Conservation (phyloP, 2,329 filamentous ascomycete species). For the Clarireedia paspali region DNA sequence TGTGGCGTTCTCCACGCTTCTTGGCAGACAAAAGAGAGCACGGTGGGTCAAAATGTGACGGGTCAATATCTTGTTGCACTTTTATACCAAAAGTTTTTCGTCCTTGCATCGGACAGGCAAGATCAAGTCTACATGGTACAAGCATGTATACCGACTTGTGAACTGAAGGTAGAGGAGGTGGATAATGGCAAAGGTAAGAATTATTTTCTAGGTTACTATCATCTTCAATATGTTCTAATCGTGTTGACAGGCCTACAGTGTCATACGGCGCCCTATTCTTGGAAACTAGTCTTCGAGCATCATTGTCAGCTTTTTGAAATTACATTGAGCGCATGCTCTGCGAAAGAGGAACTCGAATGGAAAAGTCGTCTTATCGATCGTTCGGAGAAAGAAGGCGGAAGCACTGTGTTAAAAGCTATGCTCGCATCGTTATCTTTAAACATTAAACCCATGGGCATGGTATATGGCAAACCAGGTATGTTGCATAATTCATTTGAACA, state of each 20-base stretch:
- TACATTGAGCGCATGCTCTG: conserved; percentile 78
- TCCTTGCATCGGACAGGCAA: conserved; percentile 63
- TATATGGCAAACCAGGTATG: conserved; percentile 65
- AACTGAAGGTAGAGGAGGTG: conserved; percentile 59
- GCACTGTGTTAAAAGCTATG: conserved; percentile 38
- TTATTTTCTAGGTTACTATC: neutral
- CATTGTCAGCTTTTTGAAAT: conserved; percentile 73
- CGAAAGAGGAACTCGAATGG: conserved; percentile 76
- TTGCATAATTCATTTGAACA: neutral
- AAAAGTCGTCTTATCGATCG: conserved; percentile 54
- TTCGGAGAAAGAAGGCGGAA: conserved; percentile 41
- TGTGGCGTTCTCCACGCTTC: conserved; percentile 80
- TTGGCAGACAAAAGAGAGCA: conserved; percentile 63
- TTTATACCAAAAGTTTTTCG: conserved; percentile 72
- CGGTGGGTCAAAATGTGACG: conserved; percentile 59
- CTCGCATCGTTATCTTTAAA: conserved; percentile 60
- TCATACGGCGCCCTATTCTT: conserved; percentile 77
- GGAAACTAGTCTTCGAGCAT: conserved; percentile 83
- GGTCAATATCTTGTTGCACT: conserved; percentile 81
- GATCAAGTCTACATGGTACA: conserved; percentile 64
- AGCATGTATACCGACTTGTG: conserved; percentile 63
- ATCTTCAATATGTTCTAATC: too few species aligned
- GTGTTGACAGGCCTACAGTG: conserved; percentile 66
- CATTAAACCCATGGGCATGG: conserved; percentile 65
- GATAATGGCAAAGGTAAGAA: conserved; percentile 65